Percentiles rank a stretch among this genome's conserved stretches.
These are phyloP conservation scores for Epichloe baconii DNA, from an alignment of 2,329 filamentous ascomycete genomes.

Conservation along the genomic window DNA sequence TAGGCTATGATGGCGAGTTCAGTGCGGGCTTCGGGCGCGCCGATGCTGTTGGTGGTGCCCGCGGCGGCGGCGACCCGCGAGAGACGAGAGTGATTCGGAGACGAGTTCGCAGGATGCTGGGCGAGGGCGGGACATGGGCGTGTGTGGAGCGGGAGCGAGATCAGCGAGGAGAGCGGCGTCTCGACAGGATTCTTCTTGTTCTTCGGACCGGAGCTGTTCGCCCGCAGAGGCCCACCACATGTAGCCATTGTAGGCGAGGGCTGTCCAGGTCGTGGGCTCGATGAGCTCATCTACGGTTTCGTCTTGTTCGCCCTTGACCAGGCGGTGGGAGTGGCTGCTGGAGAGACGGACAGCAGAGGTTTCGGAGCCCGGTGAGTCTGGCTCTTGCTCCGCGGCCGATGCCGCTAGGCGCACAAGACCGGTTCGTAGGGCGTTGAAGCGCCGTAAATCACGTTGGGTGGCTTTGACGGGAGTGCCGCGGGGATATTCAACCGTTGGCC, in stretches of 20 bases:
- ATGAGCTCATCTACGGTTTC: slow-evolving; percentile 42
- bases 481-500: slow-evolving; percentile 62
- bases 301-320: slow-evolving; percentile 26
- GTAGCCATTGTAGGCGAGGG: slow-evolving; percentile 68
- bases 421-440: slow-evolving; percentile 56
- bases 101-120: slow-evolving; percentile 21
- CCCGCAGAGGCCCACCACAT: slow-evolving; percentile 86
- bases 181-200: slow-evolving; percentile 42
- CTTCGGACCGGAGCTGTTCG: slow-evolving; percentile 50
- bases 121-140: slow-evolving; percentile 18
- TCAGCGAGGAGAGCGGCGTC: slow-evolving; percentile 45
- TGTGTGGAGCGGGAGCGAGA: slow-evolving; percentile 23
- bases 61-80: slow-evolving; percentile 24
- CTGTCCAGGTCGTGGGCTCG: slow-evolving; percentile 55
- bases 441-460: slow-evolving; percentile 77
- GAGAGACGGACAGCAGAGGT: slow-evolving; percentile 15
- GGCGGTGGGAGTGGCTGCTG: slow-evolving; percentile 13
- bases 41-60: not conserved
- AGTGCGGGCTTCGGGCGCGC: slow-evolving; percentile 23
- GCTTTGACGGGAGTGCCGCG: slow-evolving; percentile 59
- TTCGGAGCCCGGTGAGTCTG: slow-evolving; percentile 17
- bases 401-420: slow-evolving; percentile 41
- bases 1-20: slow-evolving; percentile 68
- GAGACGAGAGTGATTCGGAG: slow-evolving; percentile 31
- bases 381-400: slow-evolving; percentile 12